Evolutionary conservation across 2,329 filamentous ascomycete genomes (phyloP).

Genomic region (Epichloe hybrida): DNA sequence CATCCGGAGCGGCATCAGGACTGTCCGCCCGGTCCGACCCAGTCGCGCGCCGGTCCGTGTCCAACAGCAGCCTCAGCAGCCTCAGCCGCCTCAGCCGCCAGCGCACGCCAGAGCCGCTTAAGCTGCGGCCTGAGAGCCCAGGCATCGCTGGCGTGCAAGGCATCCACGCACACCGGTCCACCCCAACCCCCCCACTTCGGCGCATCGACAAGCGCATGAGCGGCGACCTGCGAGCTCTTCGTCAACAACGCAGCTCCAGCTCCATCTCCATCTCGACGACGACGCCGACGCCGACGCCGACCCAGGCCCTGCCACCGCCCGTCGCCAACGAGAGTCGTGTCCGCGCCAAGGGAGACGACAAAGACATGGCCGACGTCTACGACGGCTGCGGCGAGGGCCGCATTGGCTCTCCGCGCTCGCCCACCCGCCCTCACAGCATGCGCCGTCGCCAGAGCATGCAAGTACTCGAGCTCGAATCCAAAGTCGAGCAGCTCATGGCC

Average conservation of each 20-base stretch:
- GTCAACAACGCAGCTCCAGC: slow-evolving; percentile 20
- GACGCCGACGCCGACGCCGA: not conserved
- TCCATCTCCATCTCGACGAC: not conserved
- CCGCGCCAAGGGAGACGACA: slow-evolving; percentile 37
- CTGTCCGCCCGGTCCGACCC: not conserved
- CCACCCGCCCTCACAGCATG: slow-evolving; percentile 88
- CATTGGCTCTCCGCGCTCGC: slow-evolving; percentile 76
- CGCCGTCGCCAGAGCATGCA: slow-evolving; percentile 97
- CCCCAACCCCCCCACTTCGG: slow-evolving; percentile 53
- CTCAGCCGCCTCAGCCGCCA: slow-evolving; percentile 31
- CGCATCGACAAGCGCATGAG: slow-evolving; percentile 55
- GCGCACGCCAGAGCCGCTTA: slow-evolving; percentile 39
- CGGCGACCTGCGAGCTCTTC: slow-evolving; percentile 49
- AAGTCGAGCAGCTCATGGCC: slow-evolving; percentile 68
- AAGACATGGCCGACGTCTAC: slow-evolving; percentile 86
- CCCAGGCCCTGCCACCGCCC: not conserved
- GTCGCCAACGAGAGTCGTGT: slow-evolving; percentile 78
- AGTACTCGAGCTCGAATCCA: slow-evolving; percentile 77
- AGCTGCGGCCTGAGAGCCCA: slow-evolving; percentile 50
- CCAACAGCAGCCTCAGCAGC: slow-evolving; percentile 35
- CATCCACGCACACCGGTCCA: slow-evolving; percentile 10
- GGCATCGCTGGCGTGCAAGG: slow-evolving; percentile 27
- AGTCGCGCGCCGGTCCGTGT: slow-evolving; percentile 17
- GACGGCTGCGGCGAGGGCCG: slow-evolving; percentile 88
- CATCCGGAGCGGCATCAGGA: not conserved